A percentile compares a stretch with the other conserved stretches of the same genome.
phyloP scores from a whole-genome alignment of 208 protist genomes.

The Phytomonas serpens region DNA sequence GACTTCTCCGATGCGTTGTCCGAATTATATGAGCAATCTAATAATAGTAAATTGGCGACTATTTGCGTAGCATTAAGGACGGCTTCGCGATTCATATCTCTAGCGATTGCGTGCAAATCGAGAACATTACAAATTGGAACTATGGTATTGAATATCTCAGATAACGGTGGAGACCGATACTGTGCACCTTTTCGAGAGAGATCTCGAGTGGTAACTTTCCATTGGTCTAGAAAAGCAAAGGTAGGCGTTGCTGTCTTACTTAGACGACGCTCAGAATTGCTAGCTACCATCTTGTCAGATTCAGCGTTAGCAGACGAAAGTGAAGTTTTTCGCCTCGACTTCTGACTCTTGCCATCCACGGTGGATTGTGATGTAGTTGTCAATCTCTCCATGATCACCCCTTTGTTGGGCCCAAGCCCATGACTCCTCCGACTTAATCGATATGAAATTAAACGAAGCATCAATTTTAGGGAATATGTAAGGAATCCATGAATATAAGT shows the following conservation, averaged over 20 bases:
- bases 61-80: neutral
- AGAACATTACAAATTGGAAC: neutral
- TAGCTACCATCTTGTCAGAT: neutral
- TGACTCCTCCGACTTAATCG: neutral
- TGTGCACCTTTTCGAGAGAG: neutral
- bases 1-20: neutral
- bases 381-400: neutral
- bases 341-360: neutral
- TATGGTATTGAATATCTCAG: neutral
- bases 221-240: neutral
- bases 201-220: neutral
- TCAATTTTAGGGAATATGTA: neutral
- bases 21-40: neutral
- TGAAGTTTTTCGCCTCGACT: neutral
- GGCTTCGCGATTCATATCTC: neutral
- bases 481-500: slow-evolving; percentile 9
- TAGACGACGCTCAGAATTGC: neutral
- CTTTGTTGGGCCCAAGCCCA: neutral
- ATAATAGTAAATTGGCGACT: neutral
- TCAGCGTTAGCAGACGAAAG: neutral
- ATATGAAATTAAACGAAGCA: slow-evolving; percentile 1
- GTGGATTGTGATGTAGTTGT: neutral
- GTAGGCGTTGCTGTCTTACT: neutral
- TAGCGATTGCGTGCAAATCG: neutral
- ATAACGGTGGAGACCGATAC: neutral